A percentile compares a stretch with the other conserved stretches of the same genome.
Conservation (phyloP, 108 stramenopile species). For the Heterococcus sp. region DNA sequence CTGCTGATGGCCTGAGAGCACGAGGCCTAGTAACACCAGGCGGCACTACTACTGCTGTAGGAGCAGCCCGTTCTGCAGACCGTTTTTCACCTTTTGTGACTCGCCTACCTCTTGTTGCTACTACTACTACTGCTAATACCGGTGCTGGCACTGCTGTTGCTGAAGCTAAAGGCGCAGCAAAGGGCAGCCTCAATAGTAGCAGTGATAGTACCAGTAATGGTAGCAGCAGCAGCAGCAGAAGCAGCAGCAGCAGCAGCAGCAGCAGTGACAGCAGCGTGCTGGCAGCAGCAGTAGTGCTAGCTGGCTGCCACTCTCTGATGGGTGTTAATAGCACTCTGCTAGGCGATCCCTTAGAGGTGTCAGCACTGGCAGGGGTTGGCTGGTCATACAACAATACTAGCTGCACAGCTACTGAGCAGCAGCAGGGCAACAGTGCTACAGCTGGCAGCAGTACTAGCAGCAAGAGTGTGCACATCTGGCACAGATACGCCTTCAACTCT, state of each 20-base stretch:
- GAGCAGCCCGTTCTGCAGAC: too few species aligned
- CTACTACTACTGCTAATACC: background rate
- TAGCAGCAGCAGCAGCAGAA: background rate
- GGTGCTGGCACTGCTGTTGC: background rate
- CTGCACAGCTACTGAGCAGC: background rate
- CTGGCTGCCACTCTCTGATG: constrained; percentile 64
- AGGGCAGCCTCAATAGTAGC: too few species aligned
- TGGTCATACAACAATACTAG: constrained; percentile 34
- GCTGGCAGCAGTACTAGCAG: background rate
- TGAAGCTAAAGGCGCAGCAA: too few species aligned
- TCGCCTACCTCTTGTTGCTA: background rate
- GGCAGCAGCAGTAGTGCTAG: constrained; percentile 59
- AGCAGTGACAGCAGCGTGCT: background rate
- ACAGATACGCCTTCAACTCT: constrained; percentile 78
- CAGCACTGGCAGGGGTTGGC: constrained; percentile 46
- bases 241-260: background rate
- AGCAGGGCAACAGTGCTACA: too few species aligned
- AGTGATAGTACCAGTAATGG: too few species aligned
- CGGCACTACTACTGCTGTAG: background rate
- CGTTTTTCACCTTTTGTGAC: too few species aligned
- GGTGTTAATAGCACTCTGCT: constrained; percentile 38
- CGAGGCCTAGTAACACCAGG: background rate
- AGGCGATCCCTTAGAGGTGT: constrained; percentile 53
- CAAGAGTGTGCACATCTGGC: constrained; percentile 48
- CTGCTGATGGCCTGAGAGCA: constrained; percentile 33